Percentiles rank a stretch among this genome's conserved stretches.
Conservation (phyloP, 1,284 basidiomycete species). For the Trichosporon coremiiforme region DNA sequence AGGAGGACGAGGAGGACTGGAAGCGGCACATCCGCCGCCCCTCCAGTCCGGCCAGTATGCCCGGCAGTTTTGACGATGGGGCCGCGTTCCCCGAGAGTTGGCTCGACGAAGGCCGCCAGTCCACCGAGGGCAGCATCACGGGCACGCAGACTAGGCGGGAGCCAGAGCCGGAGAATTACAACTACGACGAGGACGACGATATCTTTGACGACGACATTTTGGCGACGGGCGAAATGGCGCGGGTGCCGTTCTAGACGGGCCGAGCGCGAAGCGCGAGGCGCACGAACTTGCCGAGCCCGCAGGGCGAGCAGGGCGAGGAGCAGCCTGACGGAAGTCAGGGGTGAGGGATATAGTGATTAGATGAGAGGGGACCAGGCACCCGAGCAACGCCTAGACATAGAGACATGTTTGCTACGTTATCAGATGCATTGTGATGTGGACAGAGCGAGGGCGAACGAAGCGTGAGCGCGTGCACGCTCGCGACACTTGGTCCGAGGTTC, state of each 20-base stretch:
- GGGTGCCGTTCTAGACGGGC: slow-evolving; percentile 65
- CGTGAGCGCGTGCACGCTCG: no score
- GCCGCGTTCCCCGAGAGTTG: slow-evolving; percentile 39
- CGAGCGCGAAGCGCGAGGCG: no score
- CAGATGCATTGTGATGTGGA: no score
- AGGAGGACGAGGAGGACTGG: slow-evolving; percentile 66
- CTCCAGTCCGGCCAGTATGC: slow-evolving; percentile 70
- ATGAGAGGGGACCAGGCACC: no score
- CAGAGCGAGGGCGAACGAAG: no score
- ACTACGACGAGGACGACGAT: slow-evolving; percentile 40
- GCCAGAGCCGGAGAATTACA: slow-evolving; percentile 16
- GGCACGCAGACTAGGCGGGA: slow-evolving; percentile 27
- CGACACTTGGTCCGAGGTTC: no score
- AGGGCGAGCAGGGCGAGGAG: no score
- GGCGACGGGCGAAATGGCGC: slow-evolving; percentile 79
- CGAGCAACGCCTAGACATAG: no score
- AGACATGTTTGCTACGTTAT: no score
- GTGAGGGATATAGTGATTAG: no score
- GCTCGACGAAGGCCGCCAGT: slow-evolving; percentile 28
- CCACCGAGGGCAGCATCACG: slow-evolving; percentile 30
- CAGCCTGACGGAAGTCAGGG: no score
- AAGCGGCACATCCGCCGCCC: slow-evolving; percentile 64
- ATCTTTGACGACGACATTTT: slow-evolving; percentile 75
- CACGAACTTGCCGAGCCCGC: no score
- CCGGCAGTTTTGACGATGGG: slow-evolving; percentile 66